Evolutionary conservation across 2,329 filamentous ascomycete species (phyloP).

Genomic region (Diaporthe velutina): DNA sequence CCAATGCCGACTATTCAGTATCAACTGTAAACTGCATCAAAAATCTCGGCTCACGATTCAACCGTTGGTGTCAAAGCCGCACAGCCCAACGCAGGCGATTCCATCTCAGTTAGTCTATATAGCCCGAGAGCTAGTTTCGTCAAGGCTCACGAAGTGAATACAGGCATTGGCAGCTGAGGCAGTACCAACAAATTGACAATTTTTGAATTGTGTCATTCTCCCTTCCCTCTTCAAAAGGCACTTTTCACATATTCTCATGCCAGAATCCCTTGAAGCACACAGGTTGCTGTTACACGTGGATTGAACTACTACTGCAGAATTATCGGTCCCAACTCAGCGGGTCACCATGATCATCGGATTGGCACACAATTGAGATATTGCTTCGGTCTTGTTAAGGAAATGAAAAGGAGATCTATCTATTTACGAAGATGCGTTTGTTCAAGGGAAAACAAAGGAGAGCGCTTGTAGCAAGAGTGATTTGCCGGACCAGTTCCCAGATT

Average conservation of each 20-base stretch:
- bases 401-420: slow-evolving; percentile 11
- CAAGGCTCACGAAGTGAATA: background rate
- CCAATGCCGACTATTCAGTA: background rate
- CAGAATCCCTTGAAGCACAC: no score
- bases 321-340: background rate
- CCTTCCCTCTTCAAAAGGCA: no score
- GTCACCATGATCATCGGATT: background rate
- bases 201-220: no score
- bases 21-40: background rate
- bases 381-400: slow-evolving; percentile 11
- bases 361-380: background rate
- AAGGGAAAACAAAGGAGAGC: background rate
- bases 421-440: background rate
- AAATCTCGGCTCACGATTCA: background rate
- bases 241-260: no score
- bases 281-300: background rate
- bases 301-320: background rate
- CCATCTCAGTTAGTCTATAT: background rate
- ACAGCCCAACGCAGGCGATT: background rate
- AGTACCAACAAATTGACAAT: no score
- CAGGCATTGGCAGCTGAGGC: background rate
- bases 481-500: background rate
- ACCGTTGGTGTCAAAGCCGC: background rate
- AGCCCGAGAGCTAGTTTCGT: background rate
- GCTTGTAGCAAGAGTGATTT: background rate